These are phyloP conservation scores for Debaryomyces fabryi DNA, from an alignment of 1,139 yeast genomes.

Conservation along the genomic window DNA sequence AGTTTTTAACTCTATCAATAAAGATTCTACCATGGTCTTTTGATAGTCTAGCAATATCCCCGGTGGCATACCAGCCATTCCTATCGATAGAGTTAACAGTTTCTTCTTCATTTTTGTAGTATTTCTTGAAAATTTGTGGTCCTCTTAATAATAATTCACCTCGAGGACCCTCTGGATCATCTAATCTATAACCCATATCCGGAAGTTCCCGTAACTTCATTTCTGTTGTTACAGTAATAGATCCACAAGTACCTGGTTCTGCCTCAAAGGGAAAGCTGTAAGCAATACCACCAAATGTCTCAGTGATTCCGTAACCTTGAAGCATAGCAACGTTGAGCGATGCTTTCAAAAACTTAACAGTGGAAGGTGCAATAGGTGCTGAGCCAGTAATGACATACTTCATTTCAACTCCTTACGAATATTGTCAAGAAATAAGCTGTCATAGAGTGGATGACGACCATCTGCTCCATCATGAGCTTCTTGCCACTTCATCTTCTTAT, in stretches of 20 bases:
- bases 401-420: constrained; percentile 50
- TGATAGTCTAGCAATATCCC: constrained; percentile 65
- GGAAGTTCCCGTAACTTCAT: constrained; percentile 67
- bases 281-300: constrained; percentile 67
- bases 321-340: constrained; percentile 58
- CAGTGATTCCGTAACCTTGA: constrained; percentile 83
- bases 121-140: constrained; percentile 61
- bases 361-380: constrained; percentile 70
- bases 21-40: constrained; percentile 56
- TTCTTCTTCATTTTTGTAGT: constrained; percentile 55
- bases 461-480: constrained; percentile 22
- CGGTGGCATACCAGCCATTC: constrained; percentile 71
- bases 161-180: constrained; percentile 43
- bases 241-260: constrained; percentile 67
- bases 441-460: constrained; percentile 45
- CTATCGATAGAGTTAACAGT: constrained; percentile 26
- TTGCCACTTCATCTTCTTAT: constrained; percentile 23
- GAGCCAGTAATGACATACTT: constrained; percentile 59
- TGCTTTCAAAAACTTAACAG: constrained; percentile 63
- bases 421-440: constrained; percentile 51
- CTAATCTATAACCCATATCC: constrained; percentile 60
- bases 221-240: constrained; percentile 55
- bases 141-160: constrained; percentile 72
- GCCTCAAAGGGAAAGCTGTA: constrained; percentile 44
- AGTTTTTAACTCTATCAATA: constrained; percentile 79